These are phyloP conservation scores for Trichothecium roseum DNA, from an alignment of 2,329 filamentous ascomycete genomes.

Conservation along the genomic window DNA sequence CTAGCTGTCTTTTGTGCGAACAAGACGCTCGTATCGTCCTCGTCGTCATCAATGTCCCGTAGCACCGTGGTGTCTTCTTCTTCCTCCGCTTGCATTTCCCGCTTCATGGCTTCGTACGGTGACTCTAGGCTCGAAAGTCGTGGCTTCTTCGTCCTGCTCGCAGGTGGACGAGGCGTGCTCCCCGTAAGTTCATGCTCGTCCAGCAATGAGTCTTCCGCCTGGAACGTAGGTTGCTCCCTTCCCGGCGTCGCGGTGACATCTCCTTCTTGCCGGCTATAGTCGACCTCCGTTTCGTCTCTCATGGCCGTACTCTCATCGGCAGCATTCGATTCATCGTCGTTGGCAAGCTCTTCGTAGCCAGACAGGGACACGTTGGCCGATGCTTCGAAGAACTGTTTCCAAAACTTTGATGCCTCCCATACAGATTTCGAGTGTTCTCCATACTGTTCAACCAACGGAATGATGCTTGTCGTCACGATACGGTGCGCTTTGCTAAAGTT, in stretches of 20 bases:
- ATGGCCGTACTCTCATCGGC: slow-evolving; percentile 43
- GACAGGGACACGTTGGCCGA: slow-evolving; percentile 95
- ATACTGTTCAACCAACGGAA: slow-evolving; percentile 92
- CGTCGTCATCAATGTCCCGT: slow-evolving; percentile 25
- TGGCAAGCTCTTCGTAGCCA: slow-evolving; percentile 77
- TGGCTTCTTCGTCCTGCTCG: slow-evolving; percentile 36
- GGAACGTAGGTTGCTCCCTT: slow-evolving; percentile 20
- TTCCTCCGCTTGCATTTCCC: slow-evolving; percentile 47
- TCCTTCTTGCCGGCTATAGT: slow-evolving; percentile 34
- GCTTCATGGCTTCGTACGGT: slow-evolving; percentile 64
- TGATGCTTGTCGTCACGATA: slow-evolving; percentile 87
- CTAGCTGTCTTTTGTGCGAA: slow-evolving; percentile 43
- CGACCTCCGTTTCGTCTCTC: slow-evolving; percentile 42
- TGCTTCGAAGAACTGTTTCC: slow-evolving; percentile 99
- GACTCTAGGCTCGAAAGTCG: slow-evolving; percentile 60
- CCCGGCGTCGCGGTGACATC: slow-evolving; percentile 24
- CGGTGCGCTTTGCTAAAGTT: slow-evolving; percentile 96
- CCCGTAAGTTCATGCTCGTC: slow-evolving; percentile 53
- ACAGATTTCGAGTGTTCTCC: slow-evolving; percentile 86
- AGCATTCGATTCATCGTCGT: slow-evolving; percentile 48
- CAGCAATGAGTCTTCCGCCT: slow-evolving; percentile 54
- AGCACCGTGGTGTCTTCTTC: slow-evolving; percentile 23
- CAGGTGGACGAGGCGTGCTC: slow-evolving; percentile 55
- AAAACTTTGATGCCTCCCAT: slow-evolving; percentile 98
- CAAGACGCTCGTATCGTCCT: slow-evolving; percentile 35